Evolutionary conservation across 371 early-diverging fungal genomes (phyloP).

Genomic region (Mortierella sp.): DNA sequence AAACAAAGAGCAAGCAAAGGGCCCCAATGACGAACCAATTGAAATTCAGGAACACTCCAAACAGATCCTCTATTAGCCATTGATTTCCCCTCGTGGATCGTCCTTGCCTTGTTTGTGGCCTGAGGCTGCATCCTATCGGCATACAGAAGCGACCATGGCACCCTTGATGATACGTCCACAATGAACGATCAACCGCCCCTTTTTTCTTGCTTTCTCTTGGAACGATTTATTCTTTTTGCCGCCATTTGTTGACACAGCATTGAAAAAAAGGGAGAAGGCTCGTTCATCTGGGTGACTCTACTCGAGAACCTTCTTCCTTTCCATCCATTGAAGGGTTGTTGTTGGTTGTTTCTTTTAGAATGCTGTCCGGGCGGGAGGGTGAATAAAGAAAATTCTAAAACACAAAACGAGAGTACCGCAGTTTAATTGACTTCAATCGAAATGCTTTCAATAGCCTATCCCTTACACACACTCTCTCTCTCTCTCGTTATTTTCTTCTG

Average conservation of each 20-base stretch:
- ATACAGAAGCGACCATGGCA: conserved; percentile 13
- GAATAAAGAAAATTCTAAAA: background rate
- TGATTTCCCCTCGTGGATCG: conserved; percentile 13
- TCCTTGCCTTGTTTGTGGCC: conserved; percentile 10
- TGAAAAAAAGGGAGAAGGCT: background rate
- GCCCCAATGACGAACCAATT: background rate
- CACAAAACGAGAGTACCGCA: background rate
- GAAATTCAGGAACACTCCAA: background rate
- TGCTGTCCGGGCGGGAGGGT: background rate
- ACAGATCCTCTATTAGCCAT: conserved; percentile 1
- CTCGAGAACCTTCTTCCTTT: background rate
- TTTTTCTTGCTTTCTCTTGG: background rate
- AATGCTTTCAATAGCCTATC: background rate
- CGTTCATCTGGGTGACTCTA: background rate
- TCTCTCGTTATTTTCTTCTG: background rate
- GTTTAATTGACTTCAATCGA: background rate
- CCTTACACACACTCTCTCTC: background rate
- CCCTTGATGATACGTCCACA: conserved; percentile 3
- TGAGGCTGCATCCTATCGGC: conserved; percentile 11
- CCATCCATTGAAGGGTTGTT: background rate
- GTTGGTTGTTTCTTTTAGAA: background rate
- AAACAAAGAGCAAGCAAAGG: background rate
- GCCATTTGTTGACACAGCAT: background rate
- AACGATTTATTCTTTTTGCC: background rate
- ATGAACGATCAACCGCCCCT: background rate